Conservation (phyloP, 2,329 filamentous ascomycete species). For the Hysterium pulicare region DNA sequence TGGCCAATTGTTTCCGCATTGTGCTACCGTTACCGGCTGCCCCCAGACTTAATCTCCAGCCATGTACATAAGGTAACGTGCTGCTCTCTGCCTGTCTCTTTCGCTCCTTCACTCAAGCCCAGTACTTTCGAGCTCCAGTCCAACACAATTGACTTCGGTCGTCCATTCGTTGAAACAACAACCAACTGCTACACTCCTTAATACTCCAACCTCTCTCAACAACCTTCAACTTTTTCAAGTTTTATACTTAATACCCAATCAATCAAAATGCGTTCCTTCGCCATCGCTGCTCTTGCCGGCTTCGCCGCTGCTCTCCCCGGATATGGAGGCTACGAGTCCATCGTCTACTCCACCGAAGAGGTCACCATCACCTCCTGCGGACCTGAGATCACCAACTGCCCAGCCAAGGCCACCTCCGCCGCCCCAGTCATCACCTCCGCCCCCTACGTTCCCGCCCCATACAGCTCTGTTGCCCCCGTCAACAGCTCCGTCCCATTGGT, state of each 20-base stretch:
- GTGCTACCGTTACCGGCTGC: slow-evolving; percentile 23
- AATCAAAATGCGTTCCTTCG: slow-evolving; percentile 40
- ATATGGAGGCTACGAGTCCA: slow-evolving; percentile 19
- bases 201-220: slow-evolving; percentile 20
- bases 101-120: slow-evolving; percentile 32
- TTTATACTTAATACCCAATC: slow-evolving; percentile 20
- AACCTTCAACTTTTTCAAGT: slow-evolving; percentile 17
- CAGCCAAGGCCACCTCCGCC: slow-evolving; percentile 10
- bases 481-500: slow-evolving; percentile 3
- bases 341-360: slow-evolving; percentile 7
- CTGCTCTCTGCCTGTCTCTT: slow-evolving; percentile 12
- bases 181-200: slow-evolving; percentile 41
- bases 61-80: slow-evolving; percentile 30
- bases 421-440: slow-evolving; percentile 6
- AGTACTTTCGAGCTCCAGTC: slow-evolving; percentile 34
- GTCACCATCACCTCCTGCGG: slow-evolving; percentile 4
- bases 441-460: slow-evolving; percentile 5
- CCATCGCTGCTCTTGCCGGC: slow-evolving; percentile 31
- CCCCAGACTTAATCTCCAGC: slow-evolving; percentile 32
- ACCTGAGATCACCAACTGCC: slow-evolving; percentile 13
- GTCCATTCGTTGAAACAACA: slow-evolving; percentile 38
- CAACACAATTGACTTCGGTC: slow-evolving; percentile 35
- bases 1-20: slow-evolving; percentile 30
- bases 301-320: slow-evolving; percentile 30
- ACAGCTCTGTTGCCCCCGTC: slow-evolving; percentile 4